Base-by-base conservation (phyloP, 192 early-diverging fungal genomes). In the Umbelopsis vinacea region DNA sequence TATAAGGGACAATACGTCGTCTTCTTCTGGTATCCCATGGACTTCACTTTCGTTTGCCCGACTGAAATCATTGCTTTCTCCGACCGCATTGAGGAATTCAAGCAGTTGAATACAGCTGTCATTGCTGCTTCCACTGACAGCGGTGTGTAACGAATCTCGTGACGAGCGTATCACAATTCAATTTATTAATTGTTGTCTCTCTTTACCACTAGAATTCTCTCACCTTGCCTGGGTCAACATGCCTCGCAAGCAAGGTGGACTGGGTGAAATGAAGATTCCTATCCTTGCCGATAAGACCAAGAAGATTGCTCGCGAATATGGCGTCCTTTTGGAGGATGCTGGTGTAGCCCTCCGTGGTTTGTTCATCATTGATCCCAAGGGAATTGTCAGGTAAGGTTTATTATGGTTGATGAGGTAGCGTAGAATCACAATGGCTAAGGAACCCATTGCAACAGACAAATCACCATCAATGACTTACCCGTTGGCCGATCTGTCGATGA, bases 41-140 rank as follows among this genome's bases (percentile, higher is more conserved):
- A 92, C 74, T 92, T 84, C 71, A 85, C 85, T 66, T 87, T 83
- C 69, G 91, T 93, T 53, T 98, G 96, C 87, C 96, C 96, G 37
- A 96, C 96, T 67, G 95, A 97, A 81, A 93, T 97, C 83, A 87
- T 93, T 67, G 93, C 93, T 15, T 95, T 95, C 86, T 88, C 87
- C 69, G 95, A 98, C 77, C 88, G 88, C 73, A 82, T 87, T 66
- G 85, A 89, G 11, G 90, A 95, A 76, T 98, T 98, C 85, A 81
- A 89, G 67, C 86, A 84, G 63, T 78, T 94, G n/a, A 88, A 90
- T 81, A 87, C 89, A 70, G 90, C 89, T 71, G 91, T 95, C 43
- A 77, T 92, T 38, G 91, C 82, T 70, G 86, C 83, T 80, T 92
- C 90, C 43, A 86, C 85, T 75, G 91, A 92, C 85, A 54, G 52